A percentile compares a stretch with the other conserved stretches of the same genome.
Conservation (phyloP, 2,329 filamentous ascomycete genomes). For the Dactylonectria macrodidyma region DNA sequence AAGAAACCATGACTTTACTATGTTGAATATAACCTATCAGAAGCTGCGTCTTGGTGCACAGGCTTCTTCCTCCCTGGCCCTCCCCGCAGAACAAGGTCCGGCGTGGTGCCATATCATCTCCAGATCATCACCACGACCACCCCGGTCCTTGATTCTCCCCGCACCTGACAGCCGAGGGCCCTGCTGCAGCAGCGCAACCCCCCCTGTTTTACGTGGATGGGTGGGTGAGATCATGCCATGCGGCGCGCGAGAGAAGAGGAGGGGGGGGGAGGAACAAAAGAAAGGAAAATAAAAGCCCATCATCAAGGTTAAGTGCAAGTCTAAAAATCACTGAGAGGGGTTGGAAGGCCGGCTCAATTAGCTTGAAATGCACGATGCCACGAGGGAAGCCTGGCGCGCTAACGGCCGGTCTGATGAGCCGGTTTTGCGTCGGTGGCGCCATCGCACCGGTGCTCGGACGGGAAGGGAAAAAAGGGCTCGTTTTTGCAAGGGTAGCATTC, state of each 20-base stretch:
- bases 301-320: conserved; percentile 18
- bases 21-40: not conserved
- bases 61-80: too few species aligned
- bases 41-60: too few species aligned
- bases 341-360: not conserved
- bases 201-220: not conserved
- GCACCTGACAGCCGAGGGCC: not conserved
- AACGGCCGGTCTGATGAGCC: too few species aligned
- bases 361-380: not conserved
- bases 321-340: not conserved
- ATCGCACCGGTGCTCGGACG: too few species aligned
- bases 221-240: conserved; percentile 7
- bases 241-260: not conserved
- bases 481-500: too few species aligned
- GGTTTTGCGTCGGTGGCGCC: too few species aligned
- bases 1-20: not conserved
- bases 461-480: too few species aligned
- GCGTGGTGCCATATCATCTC: not conserved
- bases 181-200: not conserved
- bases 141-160: not conserved
- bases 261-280: not conserved
- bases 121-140: not conserved
- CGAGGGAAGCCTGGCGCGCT: too few species aligned
- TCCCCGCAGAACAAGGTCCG: too few species aligned
- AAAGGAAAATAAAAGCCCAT: not conserved